A percentile compares a stretch with the other conserved stretches of the same genome.
These are phyloP conservation scores for Chlamydomonas applanata DNA, from an alignment of 139 green algal genomes.

Conservation along the genomic window DNA sequence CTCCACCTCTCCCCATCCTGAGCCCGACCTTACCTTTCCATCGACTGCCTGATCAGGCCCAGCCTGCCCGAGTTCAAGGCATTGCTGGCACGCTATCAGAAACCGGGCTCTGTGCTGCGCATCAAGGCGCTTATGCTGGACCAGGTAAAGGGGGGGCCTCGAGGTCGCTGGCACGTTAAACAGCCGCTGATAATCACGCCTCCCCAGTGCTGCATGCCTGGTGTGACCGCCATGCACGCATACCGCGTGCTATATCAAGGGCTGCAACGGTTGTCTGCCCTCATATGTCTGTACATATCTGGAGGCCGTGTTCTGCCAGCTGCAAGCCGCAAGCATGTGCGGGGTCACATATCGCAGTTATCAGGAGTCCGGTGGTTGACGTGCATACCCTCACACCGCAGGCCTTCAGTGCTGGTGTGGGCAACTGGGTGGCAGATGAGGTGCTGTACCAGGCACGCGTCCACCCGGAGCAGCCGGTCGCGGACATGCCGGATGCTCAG, in stretches of 20 bases:
- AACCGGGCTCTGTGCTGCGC: background rate
- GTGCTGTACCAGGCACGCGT: slow-evolving; percentile 73
- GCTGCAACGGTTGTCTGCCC: too few species aligned
- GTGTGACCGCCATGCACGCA: background rate
- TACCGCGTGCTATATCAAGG: background rate
- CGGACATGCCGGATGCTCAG: slow-evolving; percentile 38
- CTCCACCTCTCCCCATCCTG: too few species aligned
- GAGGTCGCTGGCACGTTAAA: too few species aligned
- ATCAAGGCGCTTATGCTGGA: slow-evolving; percentile 85
- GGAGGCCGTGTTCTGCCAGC: too few species aligned
- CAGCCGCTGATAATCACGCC: too few species aligned
- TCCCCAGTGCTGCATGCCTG: too few species aligned
- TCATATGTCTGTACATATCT: too few species aligned
- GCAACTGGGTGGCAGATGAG: slow-evolving; percentile 94
- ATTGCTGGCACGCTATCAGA: slow-evolving; percentile 21
- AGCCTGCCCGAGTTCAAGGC: slow-evolving; percentile 40
- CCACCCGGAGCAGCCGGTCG: slow-evolving; percentile 70
- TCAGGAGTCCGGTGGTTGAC: too few species aligned
- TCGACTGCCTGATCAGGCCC: slow-evolving; percentile 53
- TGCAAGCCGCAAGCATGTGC: too few species aligned
- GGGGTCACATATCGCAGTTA: too few species aligned
- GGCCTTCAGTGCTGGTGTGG: slow-evolving; percentile 73
- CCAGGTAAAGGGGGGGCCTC: slow-evolving; percentile 47
- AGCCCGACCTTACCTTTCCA: too few species aligned
- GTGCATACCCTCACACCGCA: slow-evolving; percentile 19